Conservation (phyloP, 768 basidiomycete species). For the Auricularia heimuer region DNA sequence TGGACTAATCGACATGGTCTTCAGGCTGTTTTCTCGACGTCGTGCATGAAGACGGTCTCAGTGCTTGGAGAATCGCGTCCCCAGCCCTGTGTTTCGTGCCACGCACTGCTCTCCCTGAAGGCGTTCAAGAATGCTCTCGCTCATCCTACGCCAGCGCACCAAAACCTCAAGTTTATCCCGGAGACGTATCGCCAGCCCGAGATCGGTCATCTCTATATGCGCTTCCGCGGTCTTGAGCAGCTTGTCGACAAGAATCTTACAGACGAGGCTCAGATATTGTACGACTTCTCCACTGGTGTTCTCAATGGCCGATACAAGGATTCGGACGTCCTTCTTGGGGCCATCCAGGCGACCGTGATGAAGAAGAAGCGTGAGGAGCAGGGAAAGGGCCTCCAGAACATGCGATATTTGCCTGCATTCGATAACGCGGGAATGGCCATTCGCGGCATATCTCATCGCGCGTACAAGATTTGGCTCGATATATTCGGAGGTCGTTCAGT, state of each 20-base stretch:
- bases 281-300: conserved; percentile 15
- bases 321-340: conserved; percentile 11
- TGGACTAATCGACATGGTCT: too few species aligned
- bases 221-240: conserved; percentile 10
- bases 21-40: too few species aligned
- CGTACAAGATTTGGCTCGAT: conserved; percentile 10
- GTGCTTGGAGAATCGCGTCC: too few species aligned
- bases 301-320: conserved; percentile 11
- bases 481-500: conserved; percentile 13
- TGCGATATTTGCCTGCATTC: conserved; percentile 11
- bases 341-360: conserved; percentile 12
- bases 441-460: conserved; percentile 6
- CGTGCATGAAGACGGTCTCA: too few species aligned
- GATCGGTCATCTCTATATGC: conserved; percentile 9
- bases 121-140: conserved; percentile 11
- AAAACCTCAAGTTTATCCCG: conserved; percentile 15
- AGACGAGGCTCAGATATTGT: neutral
- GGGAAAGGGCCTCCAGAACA: conserved; percentile 12
- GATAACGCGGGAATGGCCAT: conserved; percentile 12
- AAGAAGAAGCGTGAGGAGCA: conserved; percentile 8
- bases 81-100: conserved; percentile 12
- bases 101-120: neutral
- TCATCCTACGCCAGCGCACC: neutral
- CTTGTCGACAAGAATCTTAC: conserved; percentile 11
- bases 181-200: conserved; percentile 7